A percentile compares a stretch with the other conserved stretches of the same genome.
Conservation (phyloP, 163 green algal genomes). For the Coccomyxa subellipsoidea region DNA sequence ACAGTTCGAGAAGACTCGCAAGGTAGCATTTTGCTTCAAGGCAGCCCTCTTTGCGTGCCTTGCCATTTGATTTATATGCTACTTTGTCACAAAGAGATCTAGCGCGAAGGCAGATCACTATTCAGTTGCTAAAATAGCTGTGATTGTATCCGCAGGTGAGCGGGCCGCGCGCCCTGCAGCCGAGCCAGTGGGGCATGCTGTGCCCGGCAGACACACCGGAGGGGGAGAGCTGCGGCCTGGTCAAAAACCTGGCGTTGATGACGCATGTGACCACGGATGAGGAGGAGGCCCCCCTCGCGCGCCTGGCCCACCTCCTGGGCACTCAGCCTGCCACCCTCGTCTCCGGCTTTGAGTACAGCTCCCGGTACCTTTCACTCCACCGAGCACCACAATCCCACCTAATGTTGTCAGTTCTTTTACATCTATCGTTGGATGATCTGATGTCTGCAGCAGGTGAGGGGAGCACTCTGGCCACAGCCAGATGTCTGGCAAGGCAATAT, state of each 20-base stretch:
- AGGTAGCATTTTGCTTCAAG: conserved; percentile 54
- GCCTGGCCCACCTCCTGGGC: conserved; percentile 77
- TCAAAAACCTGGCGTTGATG: conserved; percentile 99
- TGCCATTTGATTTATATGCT: neutral
- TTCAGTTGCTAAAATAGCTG: too few species aligned
- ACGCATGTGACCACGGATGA: conserved; percentile 96
- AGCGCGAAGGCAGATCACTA: too few species aligned
- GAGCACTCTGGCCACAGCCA: too few species aligned
- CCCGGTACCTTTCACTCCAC: conserved; percentile 13
- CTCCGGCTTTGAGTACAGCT: conserved; percentile 55
- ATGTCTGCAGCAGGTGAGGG: too few species aligned
- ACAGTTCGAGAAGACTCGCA: conserved; percentile 99
- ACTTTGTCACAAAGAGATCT: neutral
- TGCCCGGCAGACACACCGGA: conserved; percentile 98
- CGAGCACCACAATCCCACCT: neutral
- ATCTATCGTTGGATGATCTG: too few species aligned
- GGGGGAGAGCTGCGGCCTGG: conserved; percentile 93
- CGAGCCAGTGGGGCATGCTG: conserved; percentile 97
- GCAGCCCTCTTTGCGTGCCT: too few species aligned
- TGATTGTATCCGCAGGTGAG: conserved; percentile 49
- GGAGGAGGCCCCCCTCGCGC: conserved; percentile 79
- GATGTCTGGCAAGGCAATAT: too few species aligned
- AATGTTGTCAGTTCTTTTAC: neutral
- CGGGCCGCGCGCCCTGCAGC: conserved; percentile 89
- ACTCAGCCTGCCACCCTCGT: conserved; percentile 73